A percentile compares a stretch with the other conserved stretches of the same genome.
phyloP scores from a whole-genome alignment of 345 rosid species.

The Syzygium jambos region DNA sequence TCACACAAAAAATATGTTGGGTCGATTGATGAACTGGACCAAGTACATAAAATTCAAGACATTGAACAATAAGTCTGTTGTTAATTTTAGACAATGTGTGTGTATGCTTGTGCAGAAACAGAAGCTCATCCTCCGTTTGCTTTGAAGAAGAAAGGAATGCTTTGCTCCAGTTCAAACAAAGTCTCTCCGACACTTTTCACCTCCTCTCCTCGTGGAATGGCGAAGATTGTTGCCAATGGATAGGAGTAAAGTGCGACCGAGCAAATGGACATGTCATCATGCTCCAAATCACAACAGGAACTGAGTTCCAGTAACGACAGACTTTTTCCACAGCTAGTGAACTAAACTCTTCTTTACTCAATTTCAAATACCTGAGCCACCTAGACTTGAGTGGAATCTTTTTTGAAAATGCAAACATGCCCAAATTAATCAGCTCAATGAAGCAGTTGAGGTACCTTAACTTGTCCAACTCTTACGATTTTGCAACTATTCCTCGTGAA shows the following conservation, averaged over 20 bases:
- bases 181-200: background rate
- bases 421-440: background rate
- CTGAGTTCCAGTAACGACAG: rapidly evolving
- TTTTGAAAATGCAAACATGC: background rate
- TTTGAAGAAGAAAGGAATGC: background rate
- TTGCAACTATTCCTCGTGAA: background rate
- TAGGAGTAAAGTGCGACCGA: background rate
- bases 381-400: background rate
- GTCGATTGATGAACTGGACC: too few species aligned
- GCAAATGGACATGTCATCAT: background rate
- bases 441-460: background rate
- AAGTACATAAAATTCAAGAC: too few species aligned
- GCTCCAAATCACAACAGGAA: background rate
- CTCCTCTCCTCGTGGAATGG: background rate
- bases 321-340: background rate
- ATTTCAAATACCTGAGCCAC: background rate
- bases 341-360: background rate
- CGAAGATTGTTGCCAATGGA: background rate
- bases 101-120: background rate
- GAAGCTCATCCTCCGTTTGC: background rate
- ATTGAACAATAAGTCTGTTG: background rate
- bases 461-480: background rate
- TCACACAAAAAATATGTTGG: too few species aligned
- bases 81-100: background rate
- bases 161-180: background rate